A percentile compares a stretch with the other conserved stretches of the same genome.
These are phyloP conservation scores for Plasmodium gonderi DNA, from an alignment of 169 alveolate species.

Conservation along the genomic window DNA sequence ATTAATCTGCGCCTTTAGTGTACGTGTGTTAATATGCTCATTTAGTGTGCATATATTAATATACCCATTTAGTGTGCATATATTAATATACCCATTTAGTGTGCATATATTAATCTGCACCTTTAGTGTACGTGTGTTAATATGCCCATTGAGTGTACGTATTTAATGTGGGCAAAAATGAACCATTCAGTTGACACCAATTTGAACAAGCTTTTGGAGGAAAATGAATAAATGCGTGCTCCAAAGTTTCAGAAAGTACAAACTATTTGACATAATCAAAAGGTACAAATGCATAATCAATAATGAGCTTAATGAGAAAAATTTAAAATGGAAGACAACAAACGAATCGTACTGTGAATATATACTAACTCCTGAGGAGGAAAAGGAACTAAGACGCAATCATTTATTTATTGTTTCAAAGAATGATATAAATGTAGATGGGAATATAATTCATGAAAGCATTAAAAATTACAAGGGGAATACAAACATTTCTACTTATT, in stretches of 20 bases:
- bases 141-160: too few relatives aligned
- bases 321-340: constrained; percentile 62
- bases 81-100: neutral
- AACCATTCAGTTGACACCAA: too few relatives aligned
- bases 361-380: constrained; percentile 55
- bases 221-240: constrained; percentile 34
- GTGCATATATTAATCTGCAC: too few relatives aligned
- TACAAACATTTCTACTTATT: constrained; percentile 40
- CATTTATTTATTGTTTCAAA: constrained; percentile 31
- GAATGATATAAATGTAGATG: constrained; percentile 43
- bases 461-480: constrained; percentile 48
- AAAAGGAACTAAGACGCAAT: constrained; percentile 20
- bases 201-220: neutral
- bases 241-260: neutral
- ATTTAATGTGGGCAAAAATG: too few relatives aligned
- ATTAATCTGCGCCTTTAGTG: too few relatives aligned
- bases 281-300: constrained; percentile 60
- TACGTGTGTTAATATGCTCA: too few relatives aligned
- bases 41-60: neutral
- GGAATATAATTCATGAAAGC: constrained; percentile 35
- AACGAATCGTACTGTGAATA: constrained; percentile 71
- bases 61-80: neutral
- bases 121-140: neutral
- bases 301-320: constrained; percentile 18
- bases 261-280: constrained; percentile 12